Percentiles rank a stretch among this genome's conserved stretches.
phyloP scores from a whole-genome alignment of 2,329 filamentous ascomycete genomes.

The Calonectria multiphialidica region DNA sequence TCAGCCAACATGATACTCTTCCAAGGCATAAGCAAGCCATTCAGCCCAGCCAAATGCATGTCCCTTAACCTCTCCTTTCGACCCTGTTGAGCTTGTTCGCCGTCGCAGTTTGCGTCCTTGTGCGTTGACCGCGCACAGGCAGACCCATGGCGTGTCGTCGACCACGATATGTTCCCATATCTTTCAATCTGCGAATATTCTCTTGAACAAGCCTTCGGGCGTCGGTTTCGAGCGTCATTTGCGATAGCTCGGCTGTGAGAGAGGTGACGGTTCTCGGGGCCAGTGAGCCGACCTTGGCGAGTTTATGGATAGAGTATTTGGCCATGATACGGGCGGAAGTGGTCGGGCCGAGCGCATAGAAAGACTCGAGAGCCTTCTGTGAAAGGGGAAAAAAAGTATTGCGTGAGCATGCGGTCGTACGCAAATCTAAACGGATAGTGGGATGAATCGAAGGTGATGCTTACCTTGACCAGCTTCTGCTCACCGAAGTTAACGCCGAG shows the following conservation, averaged over 20 bases:
- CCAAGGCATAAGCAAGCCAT: background rate
- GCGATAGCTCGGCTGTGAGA: slow-evolving; percentile 86
- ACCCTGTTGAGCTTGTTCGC: slow-evolving; percentile 73
- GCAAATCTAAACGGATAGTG: background rate
- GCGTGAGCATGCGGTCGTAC: slow-evolving; percentile 24
- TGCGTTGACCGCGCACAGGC: slow-evolving; percentile 91
- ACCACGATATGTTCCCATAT: slow-evolving; percentile 92
- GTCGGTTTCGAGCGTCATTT: slow-evolving; percentile 95
- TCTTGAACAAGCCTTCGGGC: slow-evolving; percentile 81
- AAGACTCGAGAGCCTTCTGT: slow-evolving; percentile 81
- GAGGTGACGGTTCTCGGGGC: slow-evolving; percentile 82
- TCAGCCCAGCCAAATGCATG: background rate
- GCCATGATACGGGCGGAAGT: slow-evolving; percentile 83
- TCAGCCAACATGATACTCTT: background rate
- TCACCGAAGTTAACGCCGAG: slow-evolving; percentile 89
- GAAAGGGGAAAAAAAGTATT: background rate
- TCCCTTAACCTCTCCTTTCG: slow-evolving; percentile 51
- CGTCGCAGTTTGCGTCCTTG: slow-evolving; percentile 77
- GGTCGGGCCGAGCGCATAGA: slow-evolving; percentile 86
- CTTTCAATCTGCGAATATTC: slow-evolving; percentile 87
- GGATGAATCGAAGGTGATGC: slow-evolving; percentile 30
- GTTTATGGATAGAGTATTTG: slow-evolving; percentile 88
- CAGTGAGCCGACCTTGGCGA: slow-evolving; percentile 81
- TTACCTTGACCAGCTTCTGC: slow-evolving; percentile 84
- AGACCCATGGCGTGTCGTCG: slow-evolving; percentile 92